Conservation (phyloP, 257 asterid species). For the Plantago ovata region DNA sequence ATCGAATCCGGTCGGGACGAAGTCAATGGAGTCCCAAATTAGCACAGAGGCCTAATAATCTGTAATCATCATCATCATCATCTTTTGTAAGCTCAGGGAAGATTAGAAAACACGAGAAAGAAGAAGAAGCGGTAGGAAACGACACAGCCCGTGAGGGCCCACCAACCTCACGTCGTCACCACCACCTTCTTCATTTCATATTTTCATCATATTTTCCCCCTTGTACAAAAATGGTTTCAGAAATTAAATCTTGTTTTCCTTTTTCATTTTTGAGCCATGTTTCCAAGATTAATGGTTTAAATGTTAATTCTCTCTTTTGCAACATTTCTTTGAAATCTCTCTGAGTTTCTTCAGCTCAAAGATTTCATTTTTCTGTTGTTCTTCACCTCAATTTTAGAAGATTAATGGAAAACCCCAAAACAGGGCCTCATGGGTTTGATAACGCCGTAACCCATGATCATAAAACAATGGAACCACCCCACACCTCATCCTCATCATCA, state of each 20-base stretch:
- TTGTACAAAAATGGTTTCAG: not conserved
- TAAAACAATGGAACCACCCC: slow-evolving; percentile 16
- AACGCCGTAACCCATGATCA: too few relatives aligned
- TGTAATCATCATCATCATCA: too few relatives aligned
- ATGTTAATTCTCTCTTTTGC: not conserved
- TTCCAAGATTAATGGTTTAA: not conserved
- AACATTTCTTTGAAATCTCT: not conserved
- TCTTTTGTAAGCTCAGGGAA: too few relatives aligned
- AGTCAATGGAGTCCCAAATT: too few relatives aligned
- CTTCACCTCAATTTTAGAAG: not conserved
- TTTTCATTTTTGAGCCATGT: not conserved
- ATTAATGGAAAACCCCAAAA: slow-evolving; percentile 26
- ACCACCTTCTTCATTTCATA: slow-evolving; percentile 17
- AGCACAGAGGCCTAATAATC: too few relatives aligned
- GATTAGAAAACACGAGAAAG: too few relatives aligned
- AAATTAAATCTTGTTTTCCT: too few relatives aligned
- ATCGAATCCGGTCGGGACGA: too few relatives aligned
- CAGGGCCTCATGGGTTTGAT: too few relatives aligned
- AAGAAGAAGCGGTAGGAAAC: too few relatives aligned
- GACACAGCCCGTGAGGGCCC: too few relatives aligned
- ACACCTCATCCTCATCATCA: slow-evolving; percentile 22
- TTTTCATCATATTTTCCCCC: not conserved
- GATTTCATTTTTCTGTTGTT: not conserved
- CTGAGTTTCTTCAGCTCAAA: not conserved
- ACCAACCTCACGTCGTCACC: slow-evolving; percentile 21